Evolutionary conservation across 805 yeast species (phyloP).

Genomic region (Cyberlindnera xylosilytica): DNA sequence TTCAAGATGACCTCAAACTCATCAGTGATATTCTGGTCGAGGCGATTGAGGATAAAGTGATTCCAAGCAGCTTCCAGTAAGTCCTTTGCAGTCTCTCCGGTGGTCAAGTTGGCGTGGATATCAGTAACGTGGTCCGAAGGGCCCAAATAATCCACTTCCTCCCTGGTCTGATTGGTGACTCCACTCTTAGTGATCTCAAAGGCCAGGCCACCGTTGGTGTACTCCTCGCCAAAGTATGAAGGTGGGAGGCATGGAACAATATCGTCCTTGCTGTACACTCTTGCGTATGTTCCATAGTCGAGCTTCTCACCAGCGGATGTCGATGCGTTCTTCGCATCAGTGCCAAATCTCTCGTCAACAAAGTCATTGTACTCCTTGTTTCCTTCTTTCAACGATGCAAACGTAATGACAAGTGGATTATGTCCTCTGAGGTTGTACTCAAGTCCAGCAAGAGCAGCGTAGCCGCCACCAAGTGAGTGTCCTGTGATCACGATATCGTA

Average conservation of each 20-base stretch:
- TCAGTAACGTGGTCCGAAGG: neutral
- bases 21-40: too few species aligned
- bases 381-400: constrained; percentile 66
- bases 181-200: constrained; percentile 22
- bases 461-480: constrained; percentile 76
- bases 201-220: constrained; percentile 23
- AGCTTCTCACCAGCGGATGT: constrained; percentile 31
- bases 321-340: constrained; percentile 29
- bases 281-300: constrained; percentile 34
- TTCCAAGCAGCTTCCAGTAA: too few species aligned
- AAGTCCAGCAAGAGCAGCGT: constrained; percentile 58
- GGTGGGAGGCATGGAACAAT: constrained; percentile 61
- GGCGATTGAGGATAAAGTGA: too few species aligned
- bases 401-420: constrained; percentile 53
- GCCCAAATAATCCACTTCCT: neutral
- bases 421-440: constrained; percentile 57
- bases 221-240: too few species aligned
- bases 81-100: neutral
- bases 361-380: constrained; percentile 46
- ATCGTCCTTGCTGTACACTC: constrained; percentile 59
- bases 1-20: too few species aligned
- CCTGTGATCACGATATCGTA: constrained; percentile 59
- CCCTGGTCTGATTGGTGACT: neutral
- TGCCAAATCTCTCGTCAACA: constrained; percentile 48
- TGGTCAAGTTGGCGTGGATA: too few species aligned